Percentiles rank a stretch among this genome's conserved stretches.
Conservation (phyloP, 2,329 filamentous ascomycete species). For the Pseudogymnoascus sp. region DNA sequence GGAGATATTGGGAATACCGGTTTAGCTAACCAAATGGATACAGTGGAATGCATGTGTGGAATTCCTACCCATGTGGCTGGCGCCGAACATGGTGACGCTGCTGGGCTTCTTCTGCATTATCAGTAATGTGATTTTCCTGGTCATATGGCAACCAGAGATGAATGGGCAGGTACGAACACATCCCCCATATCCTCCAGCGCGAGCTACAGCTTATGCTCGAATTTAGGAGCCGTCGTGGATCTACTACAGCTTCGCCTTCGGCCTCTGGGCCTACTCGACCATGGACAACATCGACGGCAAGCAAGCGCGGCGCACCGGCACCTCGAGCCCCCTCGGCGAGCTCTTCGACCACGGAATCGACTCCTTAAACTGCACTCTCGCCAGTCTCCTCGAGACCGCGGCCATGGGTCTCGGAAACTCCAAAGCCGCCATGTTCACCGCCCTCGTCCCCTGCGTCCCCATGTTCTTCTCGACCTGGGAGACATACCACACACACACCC, state of each 20-base stretch:
- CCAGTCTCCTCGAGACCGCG: conserved; percentile 80
- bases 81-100: conserved; percentile 95
- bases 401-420: conserved; percentile 87
- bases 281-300: conserved; percentile 99
- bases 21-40: conserved; percentile 17
- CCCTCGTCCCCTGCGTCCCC: conserved; percentile 79
- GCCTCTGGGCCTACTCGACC: conserved; percentile 97
- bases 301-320: conserved; percentile 88
- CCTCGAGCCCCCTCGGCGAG: conserved; percentile 88
- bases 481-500: conserved; percentile 95
- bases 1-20: conserved; percentile 18
- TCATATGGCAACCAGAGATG: conserved; percentile 8
- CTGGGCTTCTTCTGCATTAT: conserved; percentile 93
- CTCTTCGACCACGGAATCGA: conserved; percentile 99
- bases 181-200: not conserved
- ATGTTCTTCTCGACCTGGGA: conserved; percentile 99
- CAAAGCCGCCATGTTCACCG: conserved; percentile 80
- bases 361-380: conserved; percentile 92
- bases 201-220: conserved; percentile 9
- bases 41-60: conserved; percentile 98
- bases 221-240: conserved; percentile 75
- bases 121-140: conserved; percentile 58
- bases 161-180: not conserved
- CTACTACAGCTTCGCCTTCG: conserved; percentile 91
- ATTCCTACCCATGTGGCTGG: conserved; percentile 87